Evolutionary conservation across 139 green algal species (phyloP), one percentile per base, ranked within the genome.

Genomic region (Chlorella sp.): DNA sequence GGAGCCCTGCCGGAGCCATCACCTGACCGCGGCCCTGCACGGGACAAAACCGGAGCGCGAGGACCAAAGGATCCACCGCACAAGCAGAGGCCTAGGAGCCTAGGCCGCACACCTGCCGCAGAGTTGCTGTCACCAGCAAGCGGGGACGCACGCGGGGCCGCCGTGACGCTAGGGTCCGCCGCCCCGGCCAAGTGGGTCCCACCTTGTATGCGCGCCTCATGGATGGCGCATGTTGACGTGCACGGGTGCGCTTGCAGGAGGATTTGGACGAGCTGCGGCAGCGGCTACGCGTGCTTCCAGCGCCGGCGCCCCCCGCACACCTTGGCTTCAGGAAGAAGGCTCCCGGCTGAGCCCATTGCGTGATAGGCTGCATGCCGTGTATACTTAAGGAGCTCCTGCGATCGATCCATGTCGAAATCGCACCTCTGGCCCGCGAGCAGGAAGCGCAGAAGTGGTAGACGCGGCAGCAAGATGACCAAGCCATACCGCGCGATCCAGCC

Each of bases 271-370:
- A 89, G 67, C 32, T 96, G 61, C 75, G 91, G 6, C 62, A 59
- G 3, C 60, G 79, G 5, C 91, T 82, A 78, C 77, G 88, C 24
- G 93, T 96, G 71, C 74, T 76, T n/a, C 67, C 85, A 10, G 89
- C 88, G 23, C 91, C 91, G 2, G 35, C 61, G 14, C 67, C 67
- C 33, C 81, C 78, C 3, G 27, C 49, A 31, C 81, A 81, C 67
- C 71, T 86, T 27, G 55, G 17, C 17, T 55, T 55, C 10, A 55
- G 17, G 42, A 55, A 55, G 14, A 67, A 67, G 14, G 62, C 26
- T 35, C 27, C n/a, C n/a, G n/a, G n/a, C n/a, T n/a, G n/a, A n/a
- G n/a, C n/a, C n/a, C n/a, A n/a, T n/a, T n/a, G n/a, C n/a, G n/a
- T n/a, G n/a, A n/a, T n/a, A n/a, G n/a, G n/a, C n/a, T n/a, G n/a